A percentile compares a stretch with the other conserved stretches of the same genome.
Evolutionary conservation across 331 rosid species (phyloP).

Genomic region (Spiraea crenata): DNA sequence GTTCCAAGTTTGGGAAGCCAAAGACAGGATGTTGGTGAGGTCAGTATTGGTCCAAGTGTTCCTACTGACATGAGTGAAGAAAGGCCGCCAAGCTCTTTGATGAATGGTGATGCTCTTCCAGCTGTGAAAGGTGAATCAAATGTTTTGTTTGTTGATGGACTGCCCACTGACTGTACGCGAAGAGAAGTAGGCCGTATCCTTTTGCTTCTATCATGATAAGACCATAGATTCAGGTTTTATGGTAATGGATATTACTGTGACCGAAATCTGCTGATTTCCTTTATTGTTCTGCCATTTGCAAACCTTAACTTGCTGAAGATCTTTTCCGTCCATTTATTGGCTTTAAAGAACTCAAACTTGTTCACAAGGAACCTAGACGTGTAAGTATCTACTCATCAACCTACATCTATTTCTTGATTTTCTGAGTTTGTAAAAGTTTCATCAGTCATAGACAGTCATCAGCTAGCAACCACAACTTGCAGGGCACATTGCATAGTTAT

Average conservation of each 20-base stretch:
- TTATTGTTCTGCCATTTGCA: slow-evolving; percentile 25
- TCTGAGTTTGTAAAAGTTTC: neutral
- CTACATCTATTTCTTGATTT: slow-evolving; percentile 3
- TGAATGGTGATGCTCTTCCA: slow-evolving; percentile 32
- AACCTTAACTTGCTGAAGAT: slow-evolving; percentile 65
- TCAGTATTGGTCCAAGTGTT: slow-evolving; percentile 35
- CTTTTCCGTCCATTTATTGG: slow-evolving; percentile 84
- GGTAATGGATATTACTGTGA: slow-evolving; percentile 9
- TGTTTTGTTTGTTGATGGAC: slow-evolving; percentile 65
- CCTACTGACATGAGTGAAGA: slow-evolving; percentile 39
- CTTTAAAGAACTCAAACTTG: slow-evolving; percentile 61
- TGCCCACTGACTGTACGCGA: slow-evolving; percentile 78
- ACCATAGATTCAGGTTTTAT: slow-evolving; percentile 1
- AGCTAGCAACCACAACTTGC: neutral
- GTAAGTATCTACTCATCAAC: slow-evolving; percentile 41
- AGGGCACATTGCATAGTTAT: neutral
- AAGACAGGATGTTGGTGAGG: slow-evolving; percentile 30
- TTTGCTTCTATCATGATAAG: slow-evolving; percentile 17
- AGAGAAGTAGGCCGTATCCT: slow-evolving; percentile 96
- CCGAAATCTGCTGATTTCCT: neutral
- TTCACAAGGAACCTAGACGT: slow-evolving; percentile 85
- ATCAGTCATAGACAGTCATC: neutral
- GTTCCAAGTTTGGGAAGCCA: slow-evolving; percentile 25
- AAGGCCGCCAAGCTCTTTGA: slow-evolving; percentile 34
- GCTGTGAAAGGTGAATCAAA: slow-evolving; percentile 48